These are phyloP conservation scores for Colletotrichum cuscutae DNA, from an alignment of 2,329 filamentous ascomycete genomes.

Conservation along the genomic window DNA sequence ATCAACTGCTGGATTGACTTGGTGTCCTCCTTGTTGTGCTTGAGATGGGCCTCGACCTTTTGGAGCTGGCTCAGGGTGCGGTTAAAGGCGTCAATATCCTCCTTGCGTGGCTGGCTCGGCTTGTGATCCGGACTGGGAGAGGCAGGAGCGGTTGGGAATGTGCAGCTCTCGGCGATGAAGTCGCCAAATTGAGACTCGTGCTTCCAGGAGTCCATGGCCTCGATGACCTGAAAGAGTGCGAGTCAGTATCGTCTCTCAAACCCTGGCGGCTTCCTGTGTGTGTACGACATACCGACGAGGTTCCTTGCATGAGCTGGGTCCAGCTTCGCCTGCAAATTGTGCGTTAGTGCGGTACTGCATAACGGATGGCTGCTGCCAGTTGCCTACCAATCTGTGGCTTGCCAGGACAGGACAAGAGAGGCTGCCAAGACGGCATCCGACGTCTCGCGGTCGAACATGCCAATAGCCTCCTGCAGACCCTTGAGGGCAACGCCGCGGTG, in stretches of 20 bases:
- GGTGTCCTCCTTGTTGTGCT: slow-evolving; percentile 75
- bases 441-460: slow-evolving; percentile 83
- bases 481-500: slow-evolving; percentile 88
- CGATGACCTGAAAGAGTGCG: slow-evolving; percentile 68
- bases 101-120: slow-evolving; percentile 71
- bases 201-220: slow-evolving; percentile 92
- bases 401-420: slow-evolving; percentile 93
- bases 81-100: slow-evolving; percentile 76
- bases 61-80: slow-evolving; percentile 74
- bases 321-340: slow-evolving; percentile 78
- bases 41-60: slow-evolving; percentile 74
- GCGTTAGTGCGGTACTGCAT: slow-evolving; percentile 46
- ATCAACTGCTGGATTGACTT: slow-evolving; percentile 76
- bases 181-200: slow-evolving; percentile 88
- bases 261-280: background rate
- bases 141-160: slow-evolving; percentile 73
- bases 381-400: slow-evolving; percentile 92
- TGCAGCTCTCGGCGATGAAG: slow-evolving; percentile 83
- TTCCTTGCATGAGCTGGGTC: slow-evolving; percentile 92
- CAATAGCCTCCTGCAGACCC: slow-evolving; percentile 88
- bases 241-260: slow-evolving; percentile 2
- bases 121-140: slow-evolving; percentile 71
- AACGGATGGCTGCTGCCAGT: slow-evolving; percentile 46
- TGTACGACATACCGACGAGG: slow-evolving; percentile 76
- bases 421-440: slow-evolving; percentile 93